Base-by-base conservation (phyloP, 495 filamentous ascomycete genomes). In the Xylaria venustula region DNA sequence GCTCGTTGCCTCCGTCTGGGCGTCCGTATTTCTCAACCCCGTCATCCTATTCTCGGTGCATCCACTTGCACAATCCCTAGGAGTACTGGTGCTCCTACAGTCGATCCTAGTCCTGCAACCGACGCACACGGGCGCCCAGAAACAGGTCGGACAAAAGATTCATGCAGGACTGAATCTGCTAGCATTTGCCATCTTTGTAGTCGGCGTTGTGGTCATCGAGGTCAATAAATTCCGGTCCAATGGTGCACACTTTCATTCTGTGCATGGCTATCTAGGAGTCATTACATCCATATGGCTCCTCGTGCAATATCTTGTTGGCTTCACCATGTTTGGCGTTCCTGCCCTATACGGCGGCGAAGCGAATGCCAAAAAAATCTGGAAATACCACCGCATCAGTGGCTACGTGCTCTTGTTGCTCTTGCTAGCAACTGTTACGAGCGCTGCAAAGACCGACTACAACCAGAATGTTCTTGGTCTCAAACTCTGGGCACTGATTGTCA, bases 91-190 rank as follows among this genome's bases (percentile, higher is more conserved):
- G 40, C 79, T 91, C 58, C 82, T 89, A 46, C 88, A 96, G 78
- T 87, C 86, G 20, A 86, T 91, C 67, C 86, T 98, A 36, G 76
- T 96, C 68, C 84, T 97, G 30, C 93, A 98, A 71, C 93, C 93
- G 2, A 97, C 93, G 7, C 81, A 89, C 60, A 91, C 89, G 0
- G 75, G 87, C 2, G 65, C 73, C 11, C 87, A 95, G 67, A 98
- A 97, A 69, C 75, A 77, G 15, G 67, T 79, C 17, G 93, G 92
- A 26, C 88, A 90, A 25, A 81, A 83, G 64, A 73, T 81, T 41
- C 93, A 98, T 74, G 83, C 81, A 48, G 61, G 70, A 12, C 69
- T 97, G 53, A 88, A 93, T 68, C 71, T 83, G 26, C 57, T 90
- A 40, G 87, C 85, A 50, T 67, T 91, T 28, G 61, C 79, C 17